Evolutionary conservation across 352 stramenopile species (phyloP).

Genomic region (Phytophthora kernoviae): DNA sequence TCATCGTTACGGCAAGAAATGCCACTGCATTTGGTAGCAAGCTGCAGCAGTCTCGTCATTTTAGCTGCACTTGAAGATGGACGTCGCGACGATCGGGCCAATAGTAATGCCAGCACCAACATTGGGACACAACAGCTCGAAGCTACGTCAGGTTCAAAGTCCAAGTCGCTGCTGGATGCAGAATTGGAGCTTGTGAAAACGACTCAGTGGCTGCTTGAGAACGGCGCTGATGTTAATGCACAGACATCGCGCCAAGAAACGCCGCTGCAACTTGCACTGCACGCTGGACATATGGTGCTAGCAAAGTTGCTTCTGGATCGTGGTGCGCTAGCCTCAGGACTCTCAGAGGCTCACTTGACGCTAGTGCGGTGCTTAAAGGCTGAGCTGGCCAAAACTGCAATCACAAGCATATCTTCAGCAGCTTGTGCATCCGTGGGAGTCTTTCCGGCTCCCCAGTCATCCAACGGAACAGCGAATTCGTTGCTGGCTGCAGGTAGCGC

Average conservation of each 20-base stretch:
- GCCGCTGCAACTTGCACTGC: constrained; percentile 60
- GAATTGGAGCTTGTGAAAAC: constrained; percentile 67
- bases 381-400: constrained; percentile 57
- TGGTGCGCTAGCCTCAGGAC: constrained; percentile 45
- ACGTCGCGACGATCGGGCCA: constrained; percentile 20
- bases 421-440: constrained; percentile 17
- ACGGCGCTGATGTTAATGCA: constrained; percentile 68
- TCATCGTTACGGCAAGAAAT: constrained; percentile 38
- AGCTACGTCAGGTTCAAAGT: constrained; percentile 25
- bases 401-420: constrained; percentile 60
- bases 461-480: constrained; percentile 10
- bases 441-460: constrained; percentile 3
- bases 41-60: constrained; percentile 36
- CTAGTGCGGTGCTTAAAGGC: constrained; percentile 60
- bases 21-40: constrained; percentile 74
- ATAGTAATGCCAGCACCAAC: constrained; percentile 20
- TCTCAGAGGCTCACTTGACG: constrained; percentile 47
- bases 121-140: constrained; percentile 24
- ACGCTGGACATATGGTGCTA: constrained; percentile 50
- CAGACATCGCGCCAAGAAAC: constrained; percentile 52
- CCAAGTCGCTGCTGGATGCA: constrained; percentile 40
- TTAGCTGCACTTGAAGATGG: constrained; percentile 25
- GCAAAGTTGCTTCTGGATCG: constrained; percentile 64
- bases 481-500: constrained; percentile 20
- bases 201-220: constrained; percentile 77